Percentiles rank a stretch among this genome's conserved stretches.
These are phyloP conservation scores for Camellia lanceoleosa DNA, from an alignment of 148 eudicot genomes.

Conservation along the genomic window DNA sequence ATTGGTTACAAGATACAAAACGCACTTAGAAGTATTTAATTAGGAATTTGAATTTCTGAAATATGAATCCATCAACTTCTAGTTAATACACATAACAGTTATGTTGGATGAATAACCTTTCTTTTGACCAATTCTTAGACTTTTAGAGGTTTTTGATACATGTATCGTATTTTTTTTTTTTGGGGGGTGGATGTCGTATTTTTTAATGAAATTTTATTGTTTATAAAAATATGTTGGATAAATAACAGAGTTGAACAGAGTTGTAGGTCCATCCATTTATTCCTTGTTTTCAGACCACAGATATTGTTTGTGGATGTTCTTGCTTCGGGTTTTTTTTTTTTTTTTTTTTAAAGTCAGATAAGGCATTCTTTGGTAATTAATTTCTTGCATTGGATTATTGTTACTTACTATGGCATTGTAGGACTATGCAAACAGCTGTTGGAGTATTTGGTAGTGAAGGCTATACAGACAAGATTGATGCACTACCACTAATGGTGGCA, in stretches of 20 bases:
- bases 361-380: conserved; percentile 6
- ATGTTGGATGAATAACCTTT: too few relatives aligned
- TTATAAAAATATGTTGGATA: neutral
- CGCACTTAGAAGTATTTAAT: too few relatives aligned
- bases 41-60: too few relatives aligned
- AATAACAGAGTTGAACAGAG: neutral
- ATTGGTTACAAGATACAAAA: too few relatives aligned
- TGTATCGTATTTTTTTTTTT: too few relatives aligned
- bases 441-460: conserved; percentile 96
- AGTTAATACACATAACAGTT: too few relatives aligned
- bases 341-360: neutral
- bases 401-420: conserved; percentile 28
- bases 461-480: conserved; percentile 63
- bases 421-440: conserved; percentile 97
- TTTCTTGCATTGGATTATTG: neutral
- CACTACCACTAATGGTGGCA: conserved; percentile 81
- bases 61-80: too few relatives aligned
- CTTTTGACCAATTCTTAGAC: too few relatives aligned
- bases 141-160: too few relatives aligned
- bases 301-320: neutral
- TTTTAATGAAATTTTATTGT: too few relatives aligned
- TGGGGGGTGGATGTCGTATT: too few relatives aligned
- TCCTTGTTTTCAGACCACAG: neutral
- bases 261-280: neutral
- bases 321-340: neutral